phyloP scores from a whole-genome alignment of 208 protist genomes.

The Leishmania mexicana region DNA sequence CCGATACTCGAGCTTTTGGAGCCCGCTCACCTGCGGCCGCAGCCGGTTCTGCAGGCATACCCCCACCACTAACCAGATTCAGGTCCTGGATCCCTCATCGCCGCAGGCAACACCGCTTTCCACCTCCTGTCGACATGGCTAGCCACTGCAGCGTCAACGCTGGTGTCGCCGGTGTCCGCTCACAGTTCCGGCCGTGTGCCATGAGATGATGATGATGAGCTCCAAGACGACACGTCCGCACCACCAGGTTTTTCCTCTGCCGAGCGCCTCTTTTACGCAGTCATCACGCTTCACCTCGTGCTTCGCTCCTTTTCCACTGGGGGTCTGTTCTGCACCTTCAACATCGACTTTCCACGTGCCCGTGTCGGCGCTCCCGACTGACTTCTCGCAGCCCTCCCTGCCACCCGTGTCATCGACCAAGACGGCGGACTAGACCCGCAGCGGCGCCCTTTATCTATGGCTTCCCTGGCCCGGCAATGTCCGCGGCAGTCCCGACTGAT shows the following conservation, averaged over 20 bases:
- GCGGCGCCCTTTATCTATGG: not conserved
- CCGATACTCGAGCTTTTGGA: too few species aligned
- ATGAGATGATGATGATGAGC: not conserved
- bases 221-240: not conserved
- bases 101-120: too few species aligned
- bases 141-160: too few species aligned
- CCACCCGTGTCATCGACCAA: not conserved
- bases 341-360: not conserved
- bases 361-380: too few species aligned
- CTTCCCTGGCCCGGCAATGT: not conserved
- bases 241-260: too few species aligned
- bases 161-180: not conserved
- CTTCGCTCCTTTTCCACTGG: not conserved
- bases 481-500: too few species aligned
- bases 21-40: too few species aligned
- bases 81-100: too few species aligned
- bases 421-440: not conserved
- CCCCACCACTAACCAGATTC: too few species aligned
- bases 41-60: too few species aligned
- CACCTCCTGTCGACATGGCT: too few species aligned
- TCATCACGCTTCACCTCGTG: not conserved
- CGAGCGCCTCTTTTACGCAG: not conserved
- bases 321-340: not conserved
- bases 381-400: not conserved
- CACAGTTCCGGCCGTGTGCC: not conserved